Conservation (phyloP, 352 stramenopile species). For the Globisporangium megalacanthum region DNA sequence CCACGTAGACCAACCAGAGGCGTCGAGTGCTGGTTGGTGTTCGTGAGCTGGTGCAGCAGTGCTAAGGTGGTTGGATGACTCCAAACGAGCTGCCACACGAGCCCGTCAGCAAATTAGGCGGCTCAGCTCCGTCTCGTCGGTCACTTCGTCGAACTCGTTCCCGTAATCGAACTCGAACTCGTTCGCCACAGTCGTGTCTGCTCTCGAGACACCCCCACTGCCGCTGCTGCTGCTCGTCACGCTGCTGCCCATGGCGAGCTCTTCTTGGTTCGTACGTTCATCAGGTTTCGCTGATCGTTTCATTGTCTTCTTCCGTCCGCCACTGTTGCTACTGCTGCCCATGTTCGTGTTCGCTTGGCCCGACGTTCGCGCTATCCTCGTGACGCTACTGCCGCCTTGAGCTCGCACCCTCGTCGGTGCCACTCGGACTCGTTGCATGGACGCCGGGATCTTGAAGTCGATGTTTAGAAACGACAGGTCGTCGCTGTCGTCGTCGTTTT, state of each 20-base stretch:
- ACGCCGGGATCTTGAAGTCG: constrained; percentile 31
- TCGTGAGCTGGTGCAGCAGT: background rate
- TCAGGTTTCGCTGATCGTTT: background rate
- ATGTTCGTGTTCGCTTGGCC: background rate
- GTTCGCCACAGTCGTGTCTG: constrained; percentile 21
- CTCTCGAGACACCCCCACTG: background rate
- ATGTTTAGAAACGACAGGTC: constrained; percentile 47
- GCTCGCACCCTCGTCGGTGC: background rate
- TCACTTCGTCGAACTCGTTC: constrained; percentile 78
- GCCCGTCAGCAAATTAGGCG: constrained; percentile 37
- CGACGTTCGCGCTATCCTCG: constrained; percentile 5
- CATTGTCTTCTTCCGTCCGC: background rate
- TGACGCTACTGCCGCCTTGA: background rate
- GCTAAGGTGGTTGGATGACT: too few relatives aligned
- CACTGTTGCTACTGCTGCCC: background rate
- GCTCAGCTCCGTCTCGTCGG: constrained; percentile 57
- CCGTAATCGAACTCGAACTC: constrained; percentile 61
- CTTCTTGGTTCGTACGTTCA: constrained; percentile 19
- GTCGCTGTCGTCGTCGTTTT: constrained; percentile 25
- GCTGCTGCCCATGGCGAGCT: constrained; percentile 1
- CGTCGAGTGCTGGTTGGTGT: background rate
- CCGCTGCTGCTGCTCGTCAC: background rate
- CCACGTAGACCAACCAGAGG: constrained; percentile 10
- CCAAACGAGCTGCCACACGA: too few relatives aligned
- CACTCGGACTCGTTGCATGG: constrained; percentile 20